Conservation (phyloP, 2,329 filamentous ascomycete genomes). For the Phaeosphaeria sp. region DNA sequence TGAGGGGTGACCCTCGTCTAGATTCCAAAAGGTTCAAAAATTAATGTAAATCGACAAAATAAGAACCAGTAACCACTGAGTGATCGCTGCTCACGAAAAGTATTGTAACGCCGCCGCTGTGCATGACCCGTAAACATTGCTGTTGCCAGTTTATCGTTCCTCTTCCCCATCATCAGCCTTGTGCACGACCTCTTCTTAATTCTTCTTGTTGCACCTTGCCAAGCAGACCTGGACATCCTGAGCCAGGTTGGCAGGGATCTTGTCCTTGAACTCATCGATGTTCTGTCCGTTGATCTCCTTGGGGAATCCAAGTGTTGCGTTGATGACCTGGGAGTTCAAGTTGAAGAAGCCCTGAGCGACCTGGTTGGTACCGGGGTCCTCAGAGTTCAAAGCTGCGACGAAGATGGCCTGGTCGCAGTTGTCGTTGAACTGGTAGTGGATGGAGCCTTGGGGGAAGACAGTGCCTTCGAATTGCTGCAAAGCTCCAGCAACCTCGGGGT, state of each 20-base stretch:
- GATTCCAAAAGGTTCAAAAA: not conserved
- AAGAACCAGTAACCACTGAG: constrained; percentile 14
- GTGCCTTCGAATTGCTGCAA: constrained; percentile 54
- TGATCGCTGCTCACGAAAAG: constrained; percentile 7
- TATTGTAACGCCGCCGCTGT: constrained; percentile 25
- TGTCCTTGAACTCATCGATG: constrained; percentile 45
- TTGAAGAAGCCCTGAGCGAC: constrained; percentile 55
- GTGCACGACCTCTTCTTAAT: not conserved
- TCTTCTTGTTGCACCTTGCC: constrained; percentile 51
- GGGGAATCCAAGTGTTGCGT: constrained; percentile 49
- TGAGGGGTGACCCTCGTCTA: not conserved
- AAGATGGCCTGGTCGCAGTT: constrained; percentile 54
- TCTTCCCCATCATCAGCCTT: not conserved
- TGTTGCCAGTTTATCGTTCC: not conserved
- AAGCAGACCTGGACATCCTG: constrained; percentile 62
- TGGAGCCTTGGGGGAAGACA: constrained; percentile 55
- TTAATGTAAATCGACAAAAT: constrained; percentile 15
- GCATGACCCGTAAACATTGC: constrained; percentile 10
- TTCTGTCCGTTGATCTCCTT: constrained; percentile 41
- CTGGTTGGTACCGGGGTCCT: constrained; percentile 52
- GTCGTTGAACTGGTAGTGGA: constrained; percentile 59
- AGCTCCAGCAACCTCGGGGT: constrained; percentile 49
- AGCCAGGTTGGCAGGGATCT: constrained; percentile 58
- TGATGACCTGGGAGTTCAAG: constrained; percentile 45
- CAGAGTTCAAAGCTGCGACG: constrained; percentile 53